Evolutionary conservation across 2,329 filamentous ascomycete species (phyloP).

Genomic region (Akanthomyces uredinophilus): DNA sequence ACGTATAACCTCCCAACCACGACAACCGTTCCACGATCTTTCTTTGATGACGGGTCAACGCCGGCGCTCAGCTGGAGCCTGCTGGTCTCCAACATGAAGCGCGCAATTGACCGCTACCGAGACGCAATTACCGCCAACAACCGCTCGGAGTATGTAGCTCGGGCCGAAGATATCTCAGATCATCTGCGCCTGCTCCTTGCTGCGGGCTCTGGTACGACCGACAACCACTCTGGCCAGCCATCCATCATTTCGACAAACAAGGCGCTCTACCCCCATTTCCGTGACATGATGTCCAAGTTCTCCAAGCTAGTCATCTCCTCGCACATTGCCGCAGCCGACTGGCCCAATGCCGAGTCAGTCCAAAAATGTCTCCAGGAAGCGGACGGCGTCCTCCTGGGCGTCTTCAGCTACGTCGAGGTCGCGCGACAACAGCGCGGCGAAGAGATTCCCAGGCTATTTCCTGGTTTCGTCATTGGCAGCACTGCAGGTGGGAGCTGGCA

Average conservation of each 20-base stretch:
- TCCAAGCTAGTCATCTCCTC: constrained; percentile 98
- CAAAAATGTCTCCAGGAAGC: constrained; percentile 95
- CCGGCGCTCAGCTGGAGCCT: constrained; percentile 82
- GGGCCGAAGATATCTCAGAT: constrained; percentile 97
- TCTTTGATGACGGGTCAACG: constrained; percentile 83
- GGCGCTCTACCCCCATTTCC: constrained; percentile 90
- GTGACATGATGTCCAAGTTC: constrained; percentile 99
- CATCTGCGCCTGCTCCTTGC: constrained; percentile 90
- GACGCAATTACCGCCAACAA: constrained; percentile 80
- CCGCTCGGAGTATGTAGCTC: constrained; percentile 84
- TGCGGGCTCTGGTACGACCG: constrained; percentile 91
- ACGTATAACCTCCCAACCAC: constrained; percentile 54
- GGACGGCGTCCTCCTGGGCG: constrained; percentile 89
- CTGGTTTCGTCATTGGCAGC: constrained; percentile 87
- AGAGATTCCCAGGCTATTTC: constrained; percentile 85
- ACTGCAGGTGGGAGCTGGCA: constrained; percentile 83
- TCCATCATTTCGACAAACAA: constrained; percentile 99
- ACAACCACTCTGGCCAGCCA: constrained; percentile 96
- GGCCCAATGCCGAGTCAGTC: constrained; percentile 87
- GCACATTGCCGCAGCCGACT: constrained; percentile 94
- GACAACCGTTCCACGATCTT: constrained; percentile 67
- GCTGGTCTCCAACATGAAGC: constrained; percentile 88
- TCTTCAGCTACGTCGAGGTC: constrained; percentile 94
- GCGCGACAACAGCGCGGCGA: constrained; percentile 90
- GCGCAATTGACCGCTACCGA: constrained; percentile 82